These are phyloP conservation scores for Aspergillus candidus DNA, from an alignment of 2,329 filamentous ascomycete species.

Conservation along the genomic window DNA sequence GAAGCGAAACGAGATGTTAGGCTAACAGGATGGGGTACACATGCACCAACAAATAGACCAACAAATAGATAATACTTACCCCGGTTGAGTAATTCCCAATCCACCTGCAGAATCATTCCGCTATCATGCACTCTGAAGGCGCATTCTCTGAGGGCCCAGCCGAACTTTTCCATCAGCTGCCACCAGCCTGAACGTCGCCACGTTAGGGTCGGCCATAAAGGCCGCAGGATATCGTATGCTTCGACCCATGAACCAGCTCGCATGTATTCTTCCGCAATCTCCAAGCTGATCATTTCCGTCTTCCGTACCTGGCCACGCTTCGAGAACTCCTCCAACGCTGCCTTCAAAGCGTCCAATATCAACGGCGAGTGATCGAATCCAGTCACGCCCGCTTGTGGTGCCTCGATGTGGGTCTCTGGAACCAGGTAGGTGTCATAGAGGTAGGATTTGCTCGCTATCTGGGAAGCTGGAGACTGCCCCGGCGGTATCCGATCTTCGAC, in stretches of 20 bases:
- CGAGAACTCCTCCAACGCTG: constrained; percentile 47
- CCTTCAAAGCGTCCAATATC: constrained; percentile 45
- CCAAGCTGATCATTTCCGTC: constrained; percentile 49
- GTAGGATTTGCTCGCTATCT: constrained; percentile 48
- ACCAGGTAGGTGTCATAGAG: constrained; percentile 57
- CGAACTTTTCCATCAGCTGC: constrained; percentile 48
- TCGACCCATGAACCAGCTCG: constrained; percentile 45
- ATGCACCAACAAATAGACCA: background rate
- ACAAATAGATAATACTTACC: constrained; percentile 19
- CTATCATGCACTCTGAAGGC: constrained; percentile 41
- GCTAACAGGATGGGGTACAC: too few species aligned
- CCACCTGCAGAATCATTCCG: constrained; percentile 46
- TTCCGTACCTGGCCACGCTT: constrained; percentile 49
- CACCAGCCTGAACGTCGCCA: constrained; percentile 59
- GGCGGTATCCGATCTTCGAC: constrained; percentile 54
- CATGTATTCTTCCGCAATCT: constrained; percentile 51
- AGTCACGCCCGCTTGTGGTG: constrained; percentile 36
- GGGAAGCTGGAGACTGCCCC: constrained; percentile 50
- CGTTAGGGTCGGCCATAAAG: constrained; percentile 51
- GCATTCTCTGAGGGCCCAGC: constrained; percentile 50
- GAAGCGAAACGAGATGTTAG: background rate
- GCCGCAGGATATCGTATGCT: constrained; percentile 46
- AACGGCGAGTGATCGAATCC: constrained; percentile 49
- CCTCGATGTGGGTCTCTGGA: constrained; percentile 53
- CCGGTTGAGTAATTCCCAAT: constrained; percentile 51